Base-by-base conservation (phyloP, 2,329 filamentous ascomycete species). In the Elsinoe arachidis region DNA sequence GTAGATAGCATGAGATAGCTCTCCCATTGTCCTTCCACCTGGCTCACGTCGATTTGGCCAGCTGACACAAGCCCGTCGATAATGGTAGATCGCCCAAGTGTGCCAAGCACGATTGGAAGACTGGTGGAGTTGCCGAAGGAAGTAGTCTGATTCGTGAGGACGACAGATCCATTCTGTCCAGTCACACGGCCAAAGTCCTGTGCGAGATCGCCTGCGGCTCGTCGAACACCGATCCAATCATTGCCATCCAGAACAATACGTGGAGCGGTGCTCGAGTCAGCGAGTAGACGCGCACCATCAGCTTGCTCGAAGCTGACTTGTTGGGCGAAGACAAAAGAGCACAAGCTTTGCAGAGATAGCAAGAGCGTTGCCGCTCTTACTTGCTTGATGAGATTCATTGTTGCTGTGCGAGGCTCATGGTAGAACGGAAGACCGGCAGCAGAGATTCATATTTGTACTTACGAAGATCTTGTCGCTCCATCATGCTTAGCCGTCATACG, bases 171-270 rank as follows among this genome's bases (percentile, higher is more conserved):
- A 67, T 86, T 86, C 23, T 72, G 77, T 7, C 84, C 84, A 0
- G 84, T 87, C 3, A 88, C 84, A n/a, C 82, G 80, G 14, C 84
- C 84, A 70, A 89, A 86, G 68, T 89, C 86, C 3, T 75, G 65
- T 0, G 84, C 83, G 9, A 89, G 76, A 68, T 89, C 85, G 38
- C 82, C 76, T 0, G 83, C 85, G 4, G 83, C 84, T 23, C 85
- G 79, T 56, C 87, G 76, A 1, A 88, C 85, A 58, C 84, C 85
- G 72, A 82, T 84, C 74, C 80, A 86, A 59, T 88, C 85, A 57
- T 80, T 72, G 17, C 69, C 64, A 9, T 80, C 80, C n/a, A 83
- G 73, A 2, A 80, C 71, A 53, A 85, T 81, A n/a, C 49, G 49
- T 3, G 49, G 17, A 7, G 49, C 21, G 17, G 19, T 53, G 17